Base-by-base conservation (phyloP, 495 filamentous ascomycete species). In the Penicillium manginii region DNA sequence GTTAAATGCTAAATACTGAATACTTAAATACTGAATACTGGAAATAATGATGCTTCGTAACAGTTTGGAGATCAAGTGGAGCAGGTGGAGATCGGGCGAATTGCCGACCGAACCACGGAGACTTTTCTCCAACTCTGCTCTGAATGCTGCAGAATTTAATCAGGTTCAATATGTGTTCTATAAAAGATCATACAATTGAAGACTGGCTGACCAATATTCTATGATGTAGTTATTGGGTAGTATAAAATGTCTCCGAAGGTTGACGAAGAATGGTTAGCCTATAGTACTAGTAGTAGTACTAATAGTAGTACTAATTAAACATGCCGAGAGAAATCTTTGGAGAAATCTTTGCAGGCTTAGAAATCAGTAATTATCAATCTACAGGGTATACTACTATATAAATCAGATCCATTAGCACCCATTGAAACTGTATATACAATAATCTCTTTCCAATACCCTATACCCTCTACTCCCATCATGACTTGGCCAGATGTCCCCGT, bases 401-500 rank as follows among this genome's bases (percentile, higher is more conserved):
- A 29, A 29, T 4, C 26, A 29, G 26, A 8, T 29, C 17, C 17
- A 43, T 17, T 42, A 0, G 10, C n/a, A 17, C n/a, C 17, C 39
- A 11, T 15, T 42, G 2, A 15, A 17, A 42, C 39, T 42, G n/a
- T n/a, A 42, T 47, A 47, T 47, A 23, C 37, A 49, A n/a, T 8
- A 15, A 9, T n/a, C 6, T 42, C n/a, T 4, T 18, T 43, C 17
- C 7, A 14, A 1, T 10, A n/a, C n/a, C 15, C n/a, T 2, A 37
- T 21, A 48, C 18, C 8, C 22, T 42, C 33, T 14, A 29, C 12
- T 2, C 23, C 15, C 55, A 68, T 33, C 43, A 70, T 70, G 67
- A 64, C 67, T 57, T 70, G 65, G 67, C 69, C 71, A 23, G 70
- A 78, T 50, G 72, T 83, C 50, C 54, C 64, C 17, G 75, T 73